Evolutionary conservation across 441 rosid genomes (phyloP).

Genomic region (Populus hybrid): DNA sequence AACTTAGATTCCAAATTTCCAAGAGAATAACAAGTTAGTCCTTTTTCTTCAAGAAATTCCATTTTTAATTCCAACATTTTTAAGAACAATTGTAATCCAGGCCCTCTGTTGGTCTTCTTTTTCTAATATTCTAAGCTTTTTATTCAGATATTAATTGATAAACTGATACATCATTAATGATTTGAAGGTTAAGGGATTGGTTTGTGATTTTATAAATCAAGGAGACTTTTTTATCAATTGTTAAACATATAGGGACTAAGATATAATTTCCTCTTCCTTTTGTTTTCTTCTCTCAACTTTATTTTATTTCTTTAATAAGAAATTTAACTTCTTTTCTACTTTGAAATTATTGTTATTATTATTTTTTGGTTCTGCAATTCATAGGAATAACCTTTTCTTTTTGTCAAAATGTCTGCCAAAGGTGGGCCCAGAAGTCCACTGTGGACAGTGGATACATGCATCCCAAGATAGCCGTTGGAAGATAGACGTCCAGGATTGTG

Average conservation of each 20-base stretch:
- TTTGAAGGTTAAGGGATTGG: not conserved
- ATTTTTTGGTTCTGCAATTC: not conserved
- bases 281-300: too few relatives aligned
- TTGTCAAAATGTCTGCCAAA: conserved; percentile 13
- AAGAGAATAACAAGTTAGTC: not conserved
- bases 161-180: too few relatives aligned
- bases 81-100: too few relatives aligned
- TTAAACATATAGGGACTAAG: not conserved
- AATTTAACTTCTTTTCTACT: too few relatives aligned
- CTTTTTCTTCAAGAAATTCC: not conserved
- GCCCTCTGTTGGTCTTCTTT: too few relatives aligned
- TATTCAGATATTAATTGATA: too few relatives aligned
- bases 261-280: not conserved
- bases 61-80: not conserved
- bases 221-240: too few relatives aligned
- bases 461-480: conserved; percentile 5
- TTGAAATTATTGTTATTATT: too few relatives aligned
- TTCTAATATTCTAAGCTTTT: too few relatives aligned
- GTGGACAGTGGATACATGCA: conserved; percentile 2
- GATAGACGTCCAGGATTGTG: not conserved
- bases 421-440: conserved; percentile 21
- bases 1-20: not conserved
- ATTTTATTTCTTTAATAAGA: too few relatives aligned
- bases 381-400: not conserved
- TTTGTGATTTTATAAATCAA: too few relatives aligned